Evolutionary conservation across 2,329 filamentous ascomycete species (phyloP).

Genomic region (Stromatinia cepivora): DNA sequence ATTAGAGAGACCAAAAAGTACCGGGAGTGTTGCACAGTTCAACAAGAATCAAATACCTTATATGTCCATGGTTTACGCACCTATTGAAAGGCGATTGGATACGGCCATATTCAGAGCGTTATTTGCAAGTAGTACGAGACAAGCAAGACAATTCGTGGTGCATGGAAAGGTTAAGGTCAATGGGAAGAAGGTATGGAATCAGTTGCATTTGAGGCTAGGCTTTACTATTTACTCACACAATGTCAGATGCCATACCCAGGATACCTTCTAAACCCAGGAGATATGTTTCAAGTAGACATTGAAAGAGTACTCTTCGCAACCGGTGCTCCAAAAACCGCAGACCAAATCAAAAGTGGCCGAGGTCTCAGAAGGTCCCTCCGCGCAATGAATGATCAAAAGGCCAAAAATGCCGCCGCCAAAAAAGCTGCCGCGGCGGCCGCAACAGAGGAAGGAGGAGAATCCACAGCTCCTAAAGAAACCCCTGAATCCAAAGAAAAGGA

Average conservation of each 20-base stretch:
- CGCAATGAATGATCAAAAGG: conserved; percentile 26
- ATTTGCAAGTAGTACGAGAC: conserved; percentile 89
- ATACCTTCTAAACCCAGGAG: conserved; percentile 93
- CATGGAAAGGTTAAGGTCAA: conserved; percentile 95
- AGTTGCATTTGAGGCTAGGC: neutral
- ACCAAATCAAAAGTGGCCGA: conserved; percentile 33
- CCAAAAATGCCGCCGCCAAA: conserved; percentile 14
- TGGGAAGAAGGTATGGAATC: conserved; percentile 74
- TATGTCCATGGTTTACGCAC: conserved; percentile 94
- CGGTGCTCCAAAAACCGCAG: conserved; percentile 64
- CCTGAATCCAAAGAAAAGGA: conserved; percentile 9
- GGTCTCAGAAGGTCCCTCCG: conserved; percentile 24
- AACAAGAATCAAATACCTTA: conserved; percentile 65
- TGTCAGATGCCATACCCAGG: conserved; percentile 83
- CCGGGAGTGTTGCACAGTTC: conserved; percentile 50
- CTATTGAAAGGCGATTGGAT: conserved; percentile 85
- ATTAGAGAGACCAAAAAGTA: conserved; percentile 33
- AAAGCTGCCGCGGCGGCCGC: conserved; percentile 30
- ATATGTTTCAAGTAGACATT: conserved; percentile 95
- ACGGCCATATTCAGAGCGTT: conserved; percentile 91
- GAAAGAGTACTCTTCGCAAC: conserved; percentile 88
- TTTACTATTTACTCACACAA: neutral
- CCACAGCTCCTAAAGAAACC: conserved; percentile 24
- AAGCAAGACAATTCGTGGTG: conserved; percentile 91
- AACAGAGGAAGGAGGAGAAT: conserved; percentile 22